Conservation (phyloP, 176 grass and related monocot species). For the barley (Hordeum vulgare) region DNA sequence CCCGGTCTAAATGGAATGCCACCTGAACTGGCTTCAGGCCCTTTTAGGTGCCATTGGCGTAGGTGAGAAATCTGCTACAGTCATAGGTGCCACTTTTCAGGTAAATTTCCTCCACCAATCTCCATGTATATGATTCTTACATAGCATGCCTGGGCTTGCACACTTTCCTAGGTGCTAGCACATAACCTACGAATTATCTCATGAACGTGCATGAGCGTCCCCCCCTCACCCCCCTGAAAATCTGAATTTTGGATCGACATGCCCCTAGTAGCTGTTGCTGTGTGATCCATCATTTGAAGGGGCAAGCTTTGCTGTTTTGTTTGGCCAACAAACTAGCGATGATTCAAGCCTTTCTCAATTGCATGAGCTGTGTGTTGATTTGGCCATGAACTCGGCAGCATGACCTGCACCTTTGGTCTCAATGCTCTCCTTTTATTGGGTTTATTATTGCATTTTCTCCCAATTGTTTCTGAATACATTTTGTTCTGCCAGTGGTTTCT, state of each 20-base stretch:
- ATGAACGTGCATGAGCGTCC: background rate
- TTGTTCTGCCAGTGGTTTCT: conserved; percentile 82
- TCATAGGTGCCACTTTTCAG: conserved; percentile 98
- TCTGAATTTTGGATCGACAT: background rate
- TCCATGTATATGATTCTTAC: background rate
- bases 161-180: background rate
- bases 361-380: background rate
- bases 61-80: conserved; percentile 80
- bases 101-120: conserved; percentile 17
- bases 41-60: conserved; percentile 91
- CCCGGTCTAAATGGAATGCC: conserved; percentile 23
- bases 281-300: background rate
- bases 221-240: background rate
- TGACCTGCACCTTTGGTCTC: background rate
- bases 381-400: background rate
- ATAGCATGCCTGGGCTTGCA: background rate
- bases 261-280: background rate
- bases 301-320: background rate
- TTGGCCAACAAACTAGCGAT: background rate
- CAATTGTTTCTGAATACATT: background rate
- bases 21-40: conserved; percentile 47
- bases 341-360: background rate
- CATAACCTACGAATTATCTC: background rate
- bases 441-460: background rate
- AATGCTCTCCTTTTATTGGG: background rate